A percentile compares a stretch with the other conserved stretches of the same genome.
phyloP scores from a whole-genome alignment of 768 basidiomycete species.

The Suillus brevipes region DNA sequence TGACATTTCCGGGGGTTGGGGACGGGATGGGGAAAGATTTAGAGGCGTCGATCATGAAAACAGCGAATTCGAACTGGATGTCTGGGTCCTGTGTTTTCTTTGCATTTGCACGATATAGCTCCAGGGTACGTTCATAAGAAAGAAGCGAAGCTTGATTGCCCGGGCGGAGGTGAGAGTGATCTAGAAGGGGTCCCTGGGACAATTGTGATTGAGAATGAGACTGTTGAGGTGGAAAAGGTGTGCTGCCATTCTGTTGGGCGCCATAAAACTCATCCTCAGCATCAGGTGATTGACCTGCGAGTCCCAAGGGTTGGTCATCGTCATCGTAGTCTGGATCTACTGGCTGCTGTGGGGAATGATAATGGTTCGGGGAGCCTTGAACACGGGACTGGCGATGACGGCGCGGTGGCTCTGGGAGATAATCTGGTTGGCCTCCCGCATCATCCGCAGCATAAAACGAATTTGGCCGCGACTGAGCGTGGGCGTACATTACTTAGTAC shows the following conservation, averaged over 20 bases:
- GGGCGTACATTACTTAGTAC: conserved; percentile 27
- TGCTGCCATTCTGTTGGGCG: conserved; percentile 14
- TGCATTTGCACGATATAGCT: conserved; percentile 95
- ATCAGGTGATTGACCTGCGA: conserved; percentile 29
- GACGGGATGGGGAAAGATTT: conserved; percentile 82
- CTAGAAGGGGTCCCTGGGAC: conserved; percentile 63
- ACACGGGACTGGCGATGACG: conserved; percentile 22
- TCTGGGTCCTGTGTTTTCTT: conserved; percentile 99
- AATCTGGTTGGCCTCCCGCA: conserved; percentile 10
- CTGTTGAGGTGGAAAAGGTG: conserved; percentile 39
- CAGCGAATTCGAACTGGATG: conserved; percentile 96
- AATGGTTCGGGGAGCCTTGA: conserved; percentile 20
- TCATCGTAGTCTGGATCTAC: conserved; percentile 38
- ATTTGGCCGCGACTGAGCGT: conserved; percentile 36
- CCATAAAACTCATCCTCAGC: conserved; percentile 45
- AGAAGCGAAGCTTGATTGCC: conserved; percentile 92
- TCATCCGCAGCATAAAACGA: conserved; percentile 35
- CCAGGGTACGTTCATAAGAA: conserved; percentile 93
- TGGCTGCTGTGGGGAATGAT: conserved; percentile 22
- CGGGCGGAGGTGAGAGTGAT: conserved; percentile 90
- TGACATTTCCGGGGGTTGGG: conserved; percentile 67
- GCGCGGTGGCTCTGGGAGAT: conserved; percentile 13
- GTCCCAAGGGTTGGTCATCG: conserved; percentile 40
- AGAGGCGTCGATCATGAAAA: conserved; percentile 98
- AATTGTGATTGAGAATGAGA: conserved; percentile 64